Evolutionary conservation across 2,329 filamentous ascomycete genomes (phyloP).

Genomic region (Nigrospora sphaerica): DNA sequence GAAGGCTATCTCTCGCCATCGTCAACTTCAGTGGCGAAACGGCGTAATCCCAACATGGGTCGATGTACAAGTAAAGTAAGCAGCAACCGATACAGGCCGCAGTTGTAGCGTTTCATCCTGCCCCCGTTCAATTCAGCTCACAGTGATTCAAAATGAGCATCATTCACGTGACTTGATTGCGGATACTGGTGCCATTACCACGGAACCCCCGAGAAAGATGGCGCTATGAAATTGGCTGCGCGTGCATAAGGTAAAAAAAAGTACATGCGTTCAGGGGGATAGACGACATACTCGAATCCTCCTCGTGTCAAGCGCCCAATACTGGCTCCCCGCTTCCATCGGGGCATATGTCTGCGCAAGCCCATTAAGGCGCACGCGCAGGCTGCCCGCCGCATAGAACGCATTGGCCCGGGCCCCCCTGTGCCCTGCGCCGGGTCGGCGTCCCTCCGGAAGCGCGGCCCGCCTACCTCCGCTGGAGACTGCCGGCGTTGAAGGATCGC

Average conservation of each 20-base stretch:
- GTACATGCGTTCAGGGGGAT: too few relatives aligned
- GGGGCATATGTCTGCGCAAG: not conserved
- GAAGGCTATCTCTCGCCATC: too few relatives aligned
- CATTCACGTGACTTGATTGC: constrained; percentile 14
- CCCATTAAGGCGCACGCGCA: not conserved
- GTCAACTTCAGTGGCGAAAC: not conserved
- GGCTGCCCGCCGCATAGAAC: not conserved
- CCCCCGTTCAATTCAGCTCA: not conserved
- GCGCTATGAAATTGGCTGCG: too few relatives aligned
- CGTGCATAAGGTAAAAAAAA: too few relatives aligned
- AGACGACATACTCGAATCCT: too few relatives aligned
- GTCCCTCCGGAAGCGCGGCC: not conserved
- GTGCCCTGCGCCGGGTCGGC: not conserved
- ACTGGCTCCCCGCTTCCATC: not conserved
- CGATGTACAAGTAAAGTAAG: not conserved
- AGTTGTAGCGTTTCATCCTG: not conserved
- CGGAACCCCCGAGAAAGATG: too few relatives aligned
- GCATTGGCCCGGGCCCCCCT: not conserved
- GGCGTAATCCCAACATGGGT: not conserved
- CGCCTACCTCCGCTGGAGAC: not conserved
- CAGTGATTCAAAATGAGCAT: constrained; percentile 13
- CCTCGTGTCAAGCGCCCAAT: too few relatives aligned
- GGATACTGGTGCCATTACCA: not conserved
- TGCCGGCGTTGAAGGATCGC: not conserved
- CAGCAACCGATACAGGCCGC: not conserved